Percentiles rank a stretch among this genome's conserved stretches.
Evolutionary conservation across 2,329 filamentous ascomycete species (phyloP).

Genomic region (Botrytis elliptica): DNA sequence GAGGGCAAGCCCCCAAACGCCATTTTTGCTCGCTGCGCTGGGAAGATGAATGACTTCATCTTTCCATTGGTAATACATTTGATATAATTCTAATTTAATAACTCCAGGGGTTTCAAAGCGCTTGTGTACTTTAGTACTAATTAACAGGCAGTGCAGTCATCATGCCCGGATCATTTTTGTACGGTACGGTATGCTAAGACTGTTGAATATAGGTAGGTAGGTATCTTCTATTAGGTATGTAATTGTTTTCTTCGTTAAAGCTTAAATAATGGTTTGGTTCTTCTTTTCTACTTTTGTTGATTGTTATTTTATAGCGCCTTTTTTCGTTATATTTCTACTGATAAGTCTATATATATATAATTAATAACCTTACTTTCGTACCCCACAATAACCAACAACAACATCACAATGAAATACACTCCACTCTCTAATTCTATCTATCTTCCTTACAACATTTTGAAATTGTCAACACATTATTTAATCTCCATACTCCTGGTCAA

Average conservation of each 20-base stretch:
- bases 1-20: background rate
- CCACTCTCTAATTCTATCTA: background rate
- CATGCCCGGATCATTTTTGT: background rate
- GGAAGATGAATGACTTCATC: background rate
- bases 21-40: background rate
- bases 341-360: too few species aligned
- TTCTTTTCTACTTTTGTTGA: background rate
- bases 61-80: background rate
- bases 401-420: background rate
- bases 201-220: background rate
- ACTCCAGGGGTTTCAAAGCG: background rate
- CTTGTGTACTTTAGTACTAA: background rate
- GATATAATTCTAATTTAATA: background rate
- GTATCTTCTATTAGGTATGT: background rate
- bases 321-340: background rate
- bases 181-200: background rate
- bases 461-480: conserved; percentile 27
- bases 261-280: background rate
- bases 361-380: background rate
- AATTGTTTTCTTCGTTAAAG: background rate
- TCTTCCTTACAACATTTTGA: background rate
- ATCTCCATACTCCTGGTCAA: conserved; percentile 36
- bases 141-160: background rate
- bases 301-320: background rate
- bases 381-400: background rate